These are phyloP conservation scores for Fraxinus dipetala DNA, from an alignment of 305 asterid genomes.

Conservation along the genomic window DNA sequence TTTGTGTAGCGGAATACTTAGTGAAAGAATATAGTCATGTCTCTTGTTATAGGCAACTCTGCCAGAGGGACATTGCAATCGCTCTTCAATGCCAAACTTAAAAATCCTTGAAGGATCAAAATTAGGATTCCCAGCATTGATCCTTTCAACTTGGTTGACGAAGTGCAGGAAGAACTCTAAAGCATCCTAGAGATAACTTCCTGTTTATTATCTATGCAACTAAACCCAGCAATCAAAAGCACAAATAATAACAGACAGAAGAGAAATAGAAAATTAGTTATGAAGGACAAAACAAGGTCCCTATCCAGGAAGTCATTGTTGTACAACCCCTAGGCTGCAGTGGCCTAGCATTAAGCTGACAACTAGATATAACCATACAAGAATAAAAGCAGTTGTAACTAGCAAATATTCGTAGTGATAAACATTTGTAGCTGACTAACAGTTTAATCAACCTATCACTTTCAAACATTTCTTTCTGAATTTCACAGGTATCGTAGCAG, in stretches of 20 bases:
- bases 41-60: slow-evolving; percentile 86
- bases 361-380: slow-evolving; percentile 10
- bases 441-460: slow-evolving; percentile 1
- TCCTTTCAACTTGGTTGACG: slow-evolving; percentile 82
- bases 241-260: not conserved
- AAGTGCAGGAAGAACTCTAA: slow-evolving; percentile 94
- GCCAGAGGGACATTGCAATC: slow-evolving; percentile 83
- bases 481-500: slow-evolving; percentile 5
- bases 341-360: not conserved
- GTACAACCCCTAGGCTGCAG: slow-evolving; percentile 13
- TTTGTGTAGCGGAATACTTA: slow-evolving; percentile 79
- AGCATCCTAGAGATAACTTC: slow-evolving; percentile 62
- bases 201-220: slow-evolving; percentile 24
- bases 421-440: not conserved
- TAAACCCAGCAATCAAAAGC: slow-evolving; percentile 7
- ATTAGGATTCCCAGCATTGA: slow-evolving; percentile 53
- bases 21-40: slow-evolving; percentile 73
- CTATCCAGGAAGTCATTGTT: not conserved
- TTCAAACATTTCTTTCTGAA: not conserved
- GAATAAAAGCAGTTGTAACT: not conserved
- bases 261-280: slow-evolving; percentile 8
- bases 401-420: slow-evolving; percentile 7
- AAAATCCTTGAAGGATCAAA: slow-evolving; percentile 85
- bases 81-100: slow-evolving; percentile 93
- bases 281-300: not conserved